Percentiles rank a stretch among this genome's conserved stretches.
Conservation (phyloP, 2,329 filamentous ascomycete species). For the Fusarium sp. region DNA sequence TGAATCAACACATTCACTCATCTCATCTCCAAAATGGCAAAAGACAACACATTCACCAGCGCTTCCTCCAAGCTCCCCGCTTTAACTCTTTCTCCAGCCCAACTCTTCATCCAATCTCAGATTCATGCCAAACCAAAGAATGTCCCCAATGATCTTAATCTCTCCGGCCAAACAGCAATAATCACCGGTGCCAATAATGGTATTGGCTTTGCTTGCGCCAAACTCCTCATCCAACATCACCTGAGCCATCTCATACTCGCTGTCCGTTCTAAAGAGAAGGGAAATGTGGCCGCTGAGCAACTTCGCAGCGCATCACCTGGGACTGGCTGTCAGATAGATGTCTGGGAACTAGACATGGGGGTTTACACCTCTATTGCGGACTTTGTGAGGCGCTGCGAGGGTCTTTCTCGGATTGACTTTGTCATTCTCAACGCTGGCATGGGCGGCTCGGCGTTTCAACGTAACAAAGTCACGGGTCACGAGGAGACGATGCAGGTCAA, state of each 20-base stretch:
- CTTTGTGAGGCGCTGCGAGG: not conserved
- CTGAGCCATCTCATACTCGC: slow-evolving; percentile 12
- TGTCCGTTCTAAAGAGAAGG: slow-evolving; percentile 3
- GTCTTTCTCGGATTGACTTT: not conserved
- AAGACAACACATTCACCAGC: not conserved
- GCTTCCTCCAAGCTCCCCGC: slow-evolving; percentile 3
- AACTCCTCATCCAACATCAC: not conserved
- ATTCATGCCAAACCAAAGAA: not conserved
- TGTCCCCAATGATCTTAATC: not conserved
- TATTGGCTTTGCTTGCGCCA: slow-evolving; percentile 9
- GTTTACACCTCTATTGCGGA: not conserved
- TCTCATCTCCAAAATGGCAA: not conserved
- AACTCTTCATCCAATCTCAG: slow-evolving; percentile 1
- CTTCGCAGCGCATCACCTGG: fast-evolving
- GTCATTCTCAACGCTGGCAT: slow-evolving; percentile 14
- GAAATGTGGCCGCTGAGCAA: not conserved
- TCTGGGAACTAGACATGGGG: slow-evolving; percentile 12
- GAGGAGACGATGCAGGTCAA: slow-evolving; percentile 15
- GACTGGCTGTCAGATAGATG: not conserved
- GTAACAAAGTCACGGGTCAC: not conserved
- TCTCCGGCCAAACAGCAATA: not conserved
- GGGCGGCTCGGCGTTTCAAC: not conserved
- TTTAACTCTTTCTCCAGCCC: not conserved
- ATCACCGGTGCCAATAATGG: slow-evolving; percentile 7
- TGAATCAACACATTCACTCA: too few relatives aligned